phyloP scores from a whole-genome alignment of 495 filamentous ascomycete species.

The Hyaloscypha bicolor region DNA sequence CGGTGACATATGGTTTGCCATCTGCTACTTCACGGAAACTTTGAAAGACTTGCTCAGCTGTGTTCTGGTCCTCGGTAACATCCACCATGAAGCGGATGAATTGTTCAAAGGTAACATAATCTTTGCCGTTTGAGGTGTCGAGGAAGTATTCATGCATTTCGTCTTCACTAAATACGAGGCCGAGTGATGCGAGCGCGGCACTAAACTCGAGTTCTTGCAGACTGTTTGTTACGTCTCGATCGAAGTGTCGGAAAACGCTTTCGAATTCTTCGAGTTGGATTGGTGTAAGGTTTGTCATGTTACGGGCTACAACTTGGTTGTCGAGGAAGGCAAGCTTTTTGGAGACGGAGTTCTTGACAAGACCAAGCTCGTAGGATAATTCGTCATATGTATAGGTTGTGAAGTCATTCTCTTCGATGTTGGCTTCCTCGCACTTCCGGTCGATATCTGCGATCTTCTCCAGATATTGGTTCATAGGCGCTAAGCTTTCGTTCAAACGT shows the following conservation, averaged over 20 bases:
- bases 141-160: conserved; percentile 95
- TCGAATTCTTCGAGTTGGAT: conserved; percentile 99
- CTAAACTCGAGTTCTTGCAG: conserved; percentile 95
- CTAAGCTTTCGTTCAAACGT: conserved; percentile 75
- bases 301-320: conserved; percentile 93
- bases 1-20: conserved; percentile 97
- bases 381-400: conserved; percentile 98
- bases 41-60: conserved; percentile 96
- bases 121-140: conserved; percentile 71
- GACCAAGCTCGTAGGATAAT: conserved; percentile 86
- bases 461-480: conserved; percentile 86
- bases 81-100: conserved; percentile 99
- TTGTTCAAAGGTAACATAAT: conserved; percentile 92
- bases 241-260: conserved; percentile 95
- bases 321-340: conserved; percentile 97
- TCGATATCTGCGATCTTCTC: conserved; percentile 80
- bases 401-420: conserved; percentile 98
- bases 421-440: conserved; percentile 89
- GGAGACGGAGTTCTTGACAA: conserved; percentile 86
- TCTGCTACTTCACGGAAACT: conserved; percentile 96
- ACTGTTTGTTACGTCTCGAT: conserved; percentile 87
- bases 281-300: conserved; percentile 97
- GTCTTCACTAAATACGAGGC: conserved; percentile 89
- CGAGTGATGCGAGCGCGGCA: conserved; percentile 88
- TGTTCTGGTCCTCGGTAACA: conserved; percentile 97